Conservation (phyloP, 495 filamentous ascomycete genomes). For the Annulohypoxylon bovei region DNA sequence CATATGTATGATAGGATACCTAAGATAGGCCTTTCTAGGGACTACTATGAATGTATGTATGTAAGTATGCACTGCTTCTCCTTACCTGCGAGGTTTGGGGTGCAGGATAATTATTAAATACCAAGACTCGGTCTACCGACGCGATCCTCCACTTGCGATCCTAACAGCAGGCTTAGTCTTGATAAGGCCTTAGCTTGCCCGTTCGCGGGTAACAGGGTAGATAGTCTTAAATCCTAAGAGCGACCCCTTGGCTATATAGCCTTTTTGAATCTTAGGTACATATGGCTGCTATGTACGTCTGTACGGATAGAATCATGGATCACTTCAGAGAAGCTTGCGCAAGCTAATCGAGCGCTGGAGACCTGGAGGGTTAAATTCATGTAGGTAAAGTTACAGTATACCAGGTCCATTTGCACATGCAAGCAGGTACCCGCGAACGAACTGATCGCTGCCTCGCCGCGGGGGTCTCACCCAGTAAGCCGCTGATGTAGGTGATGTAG, state of each 20-base stretch:
- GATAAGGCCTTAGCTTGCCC: neutral
- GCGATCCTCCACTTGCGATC: conserved; percentile 1
- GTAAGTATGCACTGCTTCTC: neutral
- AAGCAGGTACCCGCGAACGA: conserved; percentile 44
- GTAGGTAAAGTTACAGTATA: conserved; percentile 8
- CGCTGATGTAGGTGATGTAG: conserved; percentile 15
- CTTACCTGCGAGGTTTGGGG: conserved; percentile 32
- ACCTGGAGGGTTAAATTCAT: conserved; percentile 1
- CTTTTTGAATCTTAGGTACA: neutral
- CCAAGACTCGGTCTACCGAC: conserved; percentile 33
- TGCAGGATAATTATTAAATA: conserved; percentile 38
- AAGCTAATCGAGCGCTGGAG: neutral
- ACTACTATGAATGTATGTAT: neutral
- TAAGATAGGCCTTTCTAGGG: neutral
- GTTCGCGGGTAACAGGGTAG: conserved; percentile 5
- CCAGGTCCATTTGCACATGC: conserved; percentile 34
- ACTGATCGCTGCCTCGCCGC: conserved; percentile 27
- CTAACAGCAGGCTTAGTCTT: neutral
- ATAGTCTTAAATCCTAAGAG: neutral
- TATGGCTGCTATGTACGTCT: too few relatives aligned
- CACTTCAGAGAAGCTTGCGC: neutral
- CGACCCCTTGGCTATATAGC: neutral
- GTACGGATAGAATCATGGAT: neutral
- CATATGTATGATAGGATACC: conserved; percentile 32
- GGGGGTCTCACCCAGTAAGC: conserved; percentile 26